Evolutionary conservation across 1,139 yeast genomes (phyloP).

Genomic region (Hyphopichia pseudoburtonii): DNA sequence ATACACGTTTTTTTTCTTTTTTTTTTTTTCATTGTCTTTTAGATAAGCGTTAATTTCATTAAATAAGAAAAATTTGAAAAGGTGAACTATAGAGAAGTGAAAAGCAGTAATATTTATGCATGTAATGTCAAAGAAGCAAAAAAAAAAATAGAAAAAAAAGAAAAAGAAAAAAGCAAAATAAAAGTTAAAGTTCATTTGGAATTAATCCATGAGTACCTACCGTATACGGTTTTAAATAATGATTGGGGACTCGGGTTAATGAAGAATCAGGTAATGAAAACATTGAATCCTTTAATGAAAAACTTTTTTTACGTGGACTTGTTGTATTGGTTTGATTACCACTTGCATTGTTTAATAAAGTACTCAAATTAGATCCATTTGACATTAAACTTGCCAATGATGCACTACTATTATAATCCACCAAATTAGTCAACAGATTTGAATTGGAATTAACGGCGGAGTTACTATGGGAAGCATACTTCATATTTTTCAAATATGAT

Average conservation of each 20-base stretch:
- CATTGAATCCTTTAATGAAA: constrained; percentile 16
- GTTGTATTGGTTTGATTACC: constrained; percentile 7
- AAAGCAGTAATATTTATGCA: neutral
- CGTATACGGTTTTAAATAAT: constrained; percentile 38
- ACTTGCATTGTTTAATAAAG: constrained; percentile 5
- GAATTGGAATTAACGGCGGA: constrained; percentile 2
- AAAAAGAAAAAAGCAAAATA: neutral
- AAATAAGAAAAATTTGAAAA: too few species aligned
- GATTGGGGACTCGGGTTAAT: constrained; percentile 34
- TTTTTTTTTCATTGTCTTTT: too few species aligned
- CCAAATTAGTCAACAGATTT: neutral
- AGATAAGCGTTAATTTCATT: too few species aligned
- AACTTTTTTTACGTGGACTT: constrained; percentile 14
- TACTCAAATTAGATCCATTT: constrained; percentile 1
- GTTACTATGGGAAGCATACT: constrained; percentile 15
- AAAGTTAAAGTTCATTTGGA: constrained; percentile 24
- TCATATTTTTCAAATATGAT: constrained; percentile 21
- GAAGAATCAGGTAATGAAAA: constrained; percentile 28
- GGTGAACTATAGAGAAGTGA: neutral
- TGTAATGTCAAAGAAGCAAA: neutral
- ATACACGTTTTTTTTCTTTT: too few species aligned
- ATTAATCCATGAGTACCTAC: constrained; percentile 46
- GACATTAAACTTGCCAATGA: constrained; percentile 20
- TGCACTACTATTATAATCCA: constrained; percentile 13
- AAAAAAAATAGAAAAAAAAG: neutral